These are phyloP conservation scores for Vitis hybrid DNA, from an alignment of 177 flowering plant species.

Conservation along the genomic window DNA sequence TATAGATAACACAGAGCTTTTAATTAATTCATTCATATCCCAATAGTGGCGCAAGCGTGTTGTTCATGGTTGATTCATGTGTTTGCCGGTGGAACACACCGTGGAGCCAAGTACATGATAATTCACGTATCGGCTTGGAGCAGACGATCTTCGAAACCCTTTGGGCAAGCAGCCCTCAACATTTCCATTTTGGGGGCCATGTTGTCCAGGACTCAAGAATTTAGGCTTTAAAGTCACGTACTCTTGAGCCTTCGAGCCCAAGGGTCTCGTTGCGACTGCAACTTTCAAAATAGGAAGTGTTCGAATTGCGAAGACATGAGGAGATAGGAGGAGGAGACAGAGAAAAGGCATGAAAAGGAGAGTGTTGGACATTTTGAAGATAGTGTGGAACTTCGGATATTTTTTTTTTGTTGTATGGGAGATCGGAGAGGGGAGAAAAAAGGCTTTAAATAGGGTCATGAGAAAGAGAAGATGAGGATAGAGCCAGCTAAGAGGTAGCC, in stretches of 20 bases:
- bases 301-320: not conserved
- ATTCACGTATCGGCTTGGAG: constrained; percentile 55
- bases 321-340: constrained; percentile 17
- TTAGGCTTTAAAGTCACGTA: constrained; percentile 12
- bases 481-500: constrained; percentile 15
- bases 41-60: no score
- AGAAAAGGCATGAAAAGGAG: constrained; percentile 12
- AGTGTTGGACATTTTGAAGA: not conserved
- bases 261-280: constrained; percentile 14
- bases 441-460: constrained; percentile 30
- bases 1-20: no score
- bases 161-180: constrained; percentile 50
- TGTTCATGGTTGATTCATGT: constrained; percentile 11
- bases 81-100: constrained; percentile 17
- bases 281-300: not conserved
- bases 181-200: not conserved
- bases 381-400: no score
- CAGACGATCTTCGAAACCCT: constrained; percentile 47
- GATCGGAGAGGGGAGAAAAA: not conserved
- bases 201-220: not conserved
- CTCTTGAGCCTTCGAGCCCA: constrained; percentile 8
- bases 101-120: constrained; percentile 27
- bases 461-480: constrained; percentile 8
- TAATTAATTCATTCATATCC: no score
- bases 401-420: not conserved